Evolutionary conservation across 352 stramenopile genomes (phyloP).

Genomic region (Globisporangium takayamanum): DNA sequence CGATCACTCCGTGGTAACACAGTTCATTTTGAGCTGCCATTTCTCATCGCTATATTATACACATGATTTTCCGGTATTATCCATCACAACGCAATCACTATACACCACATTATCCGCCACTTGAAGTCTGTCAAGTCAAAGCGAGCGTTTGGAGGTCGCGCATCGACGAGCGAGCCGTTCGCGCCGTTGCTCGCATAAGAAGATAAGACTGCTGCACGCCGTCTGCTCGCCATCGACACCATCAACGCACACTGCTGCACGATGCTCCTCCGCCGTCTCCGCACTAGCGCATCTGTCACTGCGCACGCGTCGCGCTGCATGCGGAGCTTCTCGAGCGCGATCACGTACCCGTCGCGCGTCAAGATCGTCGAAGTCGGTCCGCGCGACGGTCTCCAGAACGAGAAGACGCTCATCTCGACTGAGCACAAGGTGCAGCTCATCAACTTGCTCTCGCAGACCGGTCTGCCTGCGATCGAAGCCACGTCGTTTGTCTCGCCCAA

Average conservation of each 20-base stretch:
- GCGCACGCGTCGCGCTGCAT: background rate
- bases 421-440: constrained; percentile 91
- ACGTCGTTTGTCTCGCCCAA: constrained; percentile 96
- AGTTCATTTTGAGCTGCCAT: no score
- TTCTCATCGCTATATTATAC: no score
- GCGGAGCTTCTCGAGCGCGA: background rate
- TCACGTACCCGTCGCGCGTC: constrained; percentile 60
- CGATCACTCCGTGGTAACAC: background rate
- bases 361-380: constrained; percentile 94
- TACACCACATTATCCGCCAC: no score
- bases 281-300: background rate
- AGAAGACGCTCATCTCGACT: constrained; percentile 83
- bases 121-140: no score
- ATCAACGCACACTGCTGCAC: background rate
- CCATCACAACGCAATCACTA: background rate
- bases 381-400: constrained; percentile 96
- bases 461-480: constrained; percentile 88
- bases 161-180: background rate
- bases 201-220: background rate
- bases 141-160: no score
- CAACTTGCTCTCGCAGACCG: constrained; percentile 86
- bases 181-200: background rate
- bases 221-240: background rate
- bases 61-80: no score
- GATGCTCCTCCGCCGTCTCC: background rate